Evolutionary conservation across 1,139 yeast species (phyloP).

Genomic region (Candida sp.): DNA sequence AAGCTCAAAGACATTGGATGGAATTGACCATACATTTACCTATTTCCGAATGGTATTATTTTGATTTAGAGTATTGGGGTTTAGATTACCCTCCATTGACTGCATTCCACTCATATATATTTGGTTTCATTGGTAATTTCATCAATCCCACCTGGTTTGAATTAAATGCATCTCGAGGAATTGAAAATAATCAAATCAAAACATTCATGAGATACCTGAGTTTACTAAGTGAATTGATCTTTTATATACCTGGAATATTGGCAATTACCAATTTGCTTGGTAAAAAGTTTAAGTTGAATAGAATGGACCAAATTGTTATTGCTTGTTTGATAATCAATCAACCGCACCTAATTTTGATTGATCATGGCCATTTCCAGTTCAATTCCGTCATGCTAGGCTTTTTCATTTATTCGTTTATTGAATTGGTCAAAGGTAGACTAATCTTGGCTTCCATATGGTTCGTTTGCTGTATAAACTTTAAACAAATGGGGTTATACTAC

Average conservation of each 20-base stretch:
- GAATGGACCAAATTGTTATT: slow-evolving; percentile 75
- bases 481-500: slow-evolving; percentile 95
- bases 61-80: slow-evolving; percentile 93
- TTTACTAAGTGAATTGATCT: slow-evolving; percentile 65
- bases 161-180: slow-evolving; percentile 68
- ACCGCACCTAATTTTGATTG: slow-evolving; percentile 80
- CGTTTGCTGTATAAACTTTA: slow-evolving; percentile 74
- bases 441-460: slow-evolving; percentile 77
- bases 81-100: slow-evolving; percentile 97
- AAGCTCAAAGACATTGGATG: slow-evolving; percentile 98
- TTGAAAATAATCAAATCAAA: slow-evolving; percentile 64
- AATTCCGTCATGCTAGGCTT: slow-evolving; percentile 94
- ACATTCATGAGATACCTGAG: slow-evolving; percentile 84
- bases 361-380: slow-evolving; percentile 97
- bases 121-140: slow-evolving; percentile 69
- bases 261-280: slow-evolving; percentile 68
- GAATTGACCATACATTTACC: slow-evolving; percentile 83
- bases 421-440: slow-evolving; percentile 60
- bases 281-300: slow-evolving; percentile 45
- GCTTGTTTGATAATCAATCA: slow-evolving; percentile 75
- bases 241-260: slow-evolving; percentile 80
- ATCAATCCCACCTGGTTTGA: slow-evolving; percentile 75
- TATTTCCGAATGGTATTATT: slow-evolving; percentile 77
- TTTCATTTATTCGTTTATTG: slow-evolving; percentile 63
- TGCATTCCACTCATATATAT: slow-evolving; percentile 83